These are phyloP conservation scores for Teunomyces barrocoloradensis DNA, from an alignment of 805 yeast species.

Conservation along the genomic window DNA sequence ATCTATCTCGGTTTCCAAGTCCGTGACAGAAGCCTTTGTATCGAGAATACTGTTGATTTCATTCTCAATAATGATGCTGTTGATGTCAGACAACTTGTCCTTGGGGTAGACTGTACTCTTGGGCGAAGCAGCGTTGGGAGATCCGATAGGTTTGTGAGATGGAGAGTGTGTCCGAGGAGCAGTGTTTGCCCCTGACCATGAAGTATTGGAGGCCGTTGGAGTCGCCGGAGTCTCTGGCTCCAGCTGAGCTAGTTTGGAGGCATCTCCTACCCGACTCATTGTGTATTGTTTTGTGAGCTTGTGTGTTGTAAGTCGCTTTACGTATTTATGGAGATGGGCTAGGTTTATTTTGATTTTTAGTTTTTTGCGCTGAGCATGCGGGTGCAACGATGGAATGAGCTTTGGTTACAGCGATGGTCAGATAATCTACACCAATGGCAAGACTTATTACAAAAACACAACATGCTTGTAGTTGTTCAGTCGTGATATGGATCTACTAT, in stretches of 20 bases:
- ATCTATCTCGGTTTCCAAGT: constrained; percentile 3
- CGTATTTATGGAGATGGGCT: not conserved
- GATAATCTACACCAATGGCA: not conserved
- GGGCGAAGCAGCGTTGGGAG: not conserved
- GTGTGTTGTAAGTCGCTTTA: not conserved
- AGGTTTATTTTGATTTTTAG: constrained; percentile 3
- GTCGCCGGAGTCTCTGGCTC: not conserved
- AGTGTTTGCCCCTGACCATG: not conserved
- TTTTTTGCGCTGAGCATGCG: constrained; percentile 5
- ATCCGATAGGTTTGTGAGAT: not conserved
- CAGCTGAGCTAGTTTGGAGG: constrained; percentile 1
- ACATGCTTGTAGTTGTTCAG: no score
- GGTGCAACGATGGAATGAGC: not conserved
- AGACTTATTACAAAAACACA: not conserved
- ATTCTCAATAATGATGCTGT: constrained; percentile 8
- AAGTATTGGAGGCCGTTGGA: not conserved
- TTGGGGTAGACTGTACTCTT: not conserved
- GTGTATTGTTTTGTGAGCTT: not conserved
- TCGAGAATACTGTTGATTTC: constrained; percentile 11
- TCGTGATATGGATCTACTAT: no score
- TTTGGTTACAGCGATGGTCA: not conserved
- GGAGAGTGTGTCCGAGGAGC: not conserved
- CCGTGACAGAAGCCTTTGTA: not conserved
- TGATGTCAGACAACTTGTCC: constrained; percentile 1
- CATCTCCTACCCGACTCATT: constrained; percentile 5